Evolutionary conservation across 1,284 basidiomycete species (phyloP).

Genomic region (Dichomitus squalens): DNA sequence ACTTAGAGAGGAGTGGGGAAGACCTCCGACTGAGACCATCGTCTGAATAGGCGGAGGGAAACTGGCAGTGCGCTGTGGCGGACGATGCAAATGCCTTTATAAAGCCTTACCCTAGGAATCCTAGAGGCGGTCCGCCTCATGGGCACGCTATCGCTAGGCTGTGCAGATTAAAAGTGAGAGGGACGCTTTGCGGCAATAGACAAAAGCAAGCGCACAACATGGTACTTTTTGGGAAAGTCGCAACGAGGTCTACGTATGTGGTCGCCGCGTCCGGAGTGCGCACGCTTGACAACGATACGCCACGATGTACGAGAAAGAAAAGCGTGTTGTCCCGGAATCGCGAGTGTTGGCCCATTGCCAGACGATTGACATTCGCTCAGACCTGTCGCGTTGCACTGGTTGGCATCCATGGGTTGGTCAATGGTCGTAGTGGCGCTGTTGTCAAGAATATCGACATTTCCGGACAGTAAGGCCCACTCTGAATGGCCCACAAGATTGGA

Average conservation of each 20-base stretch:
- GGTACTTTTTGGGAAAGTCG: not conserved
- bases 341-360: no score
- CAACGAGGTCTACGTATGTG: not conserved
- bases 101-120: not conserved
- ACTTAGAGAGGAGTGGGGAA: not conserved
- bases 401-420: no score
- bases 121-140: not conserved
- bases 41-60: not conserved
- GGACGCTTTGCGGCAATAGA: not conserved
- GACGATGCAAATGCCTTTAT: not conserved
- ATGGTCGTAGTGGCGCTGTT: no score
- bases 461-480: no score
- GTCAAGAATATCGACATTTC: no score
- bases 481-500: no score
- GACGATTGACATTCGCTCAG: no score
- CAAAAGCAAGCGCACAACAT: not conserved
- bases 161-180: not conserved
- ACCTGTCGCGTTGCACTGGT: no score
- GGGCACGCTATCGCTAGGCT: not conserved
- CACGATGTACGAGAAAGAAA: no score
- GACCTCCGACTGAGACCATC: not conserved
- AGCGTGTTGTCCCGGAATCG: no score
- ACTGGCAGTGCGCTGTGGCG: not conserved
- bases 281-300: no score
- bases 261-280: no score